Evolutionary conservation across 2,329 filamentous ascomycete species (phyloP), one percentile per base, ranked within the genome.

Genomic region (Chaetothyriales sp.): DNA sequence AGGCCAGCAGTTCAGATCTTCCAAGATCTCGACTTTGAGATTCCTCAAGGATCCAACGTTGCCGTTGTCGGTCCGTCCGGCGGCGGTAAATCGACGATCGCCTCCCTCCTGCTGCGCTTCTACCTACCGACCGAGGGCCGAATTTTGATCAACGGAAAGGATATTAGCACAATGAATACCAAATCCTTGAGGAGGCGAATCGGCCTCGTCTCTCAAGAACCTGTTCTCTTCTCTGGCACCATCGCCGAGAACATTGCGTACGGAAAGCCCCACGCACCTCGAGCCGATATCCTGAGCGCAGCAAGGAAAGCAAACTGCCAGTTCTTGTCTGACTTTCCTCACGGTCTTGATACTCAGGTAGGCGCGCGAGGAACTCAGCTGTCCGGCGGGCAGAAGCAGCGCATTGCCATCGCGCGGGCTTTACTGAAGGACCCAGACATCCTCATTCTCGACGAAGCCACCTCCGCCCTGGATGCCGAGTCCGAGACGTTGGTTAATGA

Each of bases 381-480:
- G 0, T 95, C 88, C 7, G 92, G 92, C 48, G 92, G 92, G 0
- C 92, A 98, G 68, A 96, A 96, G 70, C 92, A 98, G 67, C 83
- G 92, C 56, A 96, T 98, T 61, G 92, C 92, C 39, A 98, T 98
- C 65, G 92, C 92, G 4, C 80, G 93, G 50, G 92, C 92, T 10
- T 75, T 98, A 25, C 81, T 98, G 60, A 96, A 96, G 68, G 80
- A 95, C 56, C 93, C 93, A 0, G 92, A 98, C 68, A 96, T 98
- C 56, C 73, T 98, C 25, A 94, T 98, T 54, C 78, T 98, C 0
- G 92, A 98, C 63, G 92, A 98, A 73, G 86, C 93, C 18, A 98
- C 93, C 0, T 95, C 87, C 2, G 92, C 92, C 0, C 76, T 98
- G 6, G 92, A 98, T 64, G 92, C 92, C 12, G 92, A 98, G 67